Percentiles rank a stretch among this genome's conserved stretches.
Evolutionary conservation across 805 yeast genomes (phyloP).

Genomic region (Ogataea polymorpha): DNA sequence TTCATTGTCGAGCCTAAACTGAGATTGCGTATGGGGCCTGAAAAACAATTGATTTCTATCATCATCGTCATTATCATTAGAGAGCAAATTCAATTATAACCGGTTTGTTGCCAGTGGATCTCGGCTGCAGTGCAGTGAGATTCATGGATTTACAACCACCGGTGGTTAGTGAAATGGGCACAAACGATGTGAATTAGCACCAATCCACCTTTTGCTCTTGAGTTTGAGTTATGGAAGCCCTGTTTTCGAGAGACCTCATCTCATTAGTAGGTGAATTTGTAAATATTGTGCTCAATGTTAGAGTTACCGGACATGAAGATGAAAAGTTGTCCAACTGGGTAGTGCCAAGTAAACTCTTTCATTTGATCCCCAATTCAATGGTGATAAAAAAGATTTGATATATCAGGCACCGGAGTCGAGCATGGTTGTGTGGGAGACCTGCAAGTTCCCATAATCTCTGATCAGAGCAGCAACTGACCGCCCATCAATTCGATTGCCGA

Average conservation of each 20-base stretch:
- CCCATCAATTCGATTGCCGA: constrained; percentile 36
- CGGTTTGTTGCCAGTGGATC: too few relatives aligned
- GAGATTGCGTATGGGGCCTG: too few relatives aligned
- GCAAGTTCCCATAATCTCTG: constrained; percentile 64
- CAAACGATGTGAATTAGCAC: constrained; percentile 34
- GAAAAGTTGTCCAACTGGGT: constrained; percentile 70
- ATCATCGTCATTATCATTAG: too few relatives aligned
- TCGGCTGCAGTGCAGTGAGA: constrained; percentile 72
- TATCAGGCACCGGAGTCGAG: constrained; percentile 62
- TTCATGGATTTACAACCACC: constrained; percentile 54
- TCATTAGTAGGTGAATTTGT: constrained; percentile 50
- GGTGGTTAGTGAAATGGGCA: constrained; percentile 40
- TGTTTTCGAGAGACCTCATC: constrained; percentile 39
- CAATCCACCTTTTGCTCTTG: constrained; percentile 44
- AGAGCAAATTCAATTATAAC: too few relatives aligned
- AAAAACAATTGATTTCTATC: too few relatives aligned
- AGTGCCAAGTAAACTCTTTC: constrained; percentile 52
- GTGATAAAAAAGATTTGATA: constrained; percentile 17
- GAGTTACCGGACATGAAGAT: constrained; percentile 59
- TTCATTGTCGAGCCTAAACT: constrained; percentile 62
- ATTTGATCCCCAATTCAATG: too few relatives aligned
- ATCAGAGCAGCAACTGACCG: constrained; percentile 20
- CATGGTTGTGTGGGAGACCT: constrained; percentile 87
- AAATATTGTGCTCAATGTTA: constrained; percentile 52
- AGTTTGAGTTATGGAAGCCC: constrained; percentile 57